These are phyloP conservation scores for Termitomyces sp. DNA, from an alignment of 768 basidiomycete genomes.

Conservation along the genomic window DNA sequence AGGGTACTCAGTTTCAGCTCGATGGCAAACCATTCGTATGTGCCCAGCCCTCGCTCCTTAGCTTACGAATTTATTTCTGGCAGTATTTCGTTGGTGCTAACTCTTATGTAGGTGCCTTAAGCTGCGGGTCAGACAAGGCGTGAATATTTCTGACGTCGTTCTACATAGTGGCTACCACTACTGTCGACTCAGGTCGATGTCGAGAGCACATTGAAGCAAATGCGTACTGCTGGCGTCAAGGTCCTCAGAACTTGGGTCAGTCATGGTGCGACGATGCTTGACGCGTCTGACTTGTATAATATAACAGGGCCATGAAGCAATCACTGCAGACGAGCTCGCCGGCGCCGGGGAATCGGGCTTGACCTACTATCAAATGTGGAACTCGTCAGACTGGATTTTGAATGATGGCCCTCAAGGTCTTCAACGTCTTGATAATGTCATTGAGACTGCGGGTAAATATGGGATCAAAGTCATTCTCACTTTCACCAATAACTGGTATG, in stretches of 20 bases:
- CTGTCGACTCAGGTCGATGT: conserved; percentile 42
- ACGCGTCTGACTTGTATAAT: neutral
- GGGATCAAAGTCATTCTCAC: conserved; percentile 47
- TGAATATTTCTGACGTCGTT: neutral
- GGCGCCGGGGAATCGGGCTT: conserved; percentile 34
- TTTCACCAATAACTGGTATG: conserved; percentile 53
- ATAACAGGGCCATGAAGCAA: conserved; percentile 36
- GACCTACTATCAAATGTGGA: conserved; percentile 56
- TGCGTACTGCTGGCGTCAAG: conserved; percentile 42
- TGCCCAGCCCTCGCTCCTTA: neutral
- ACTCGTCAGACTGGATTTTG: conserved; percentile 38
- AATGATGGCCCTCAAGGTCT: conserved; percentile 52
- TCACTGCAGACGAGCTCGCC: conserved; percentile 38
- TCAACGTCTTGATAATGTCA: conserved; percentile 45
- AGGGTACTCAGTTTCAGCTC: conserved; percentile 33
- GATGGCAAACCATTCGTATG: conserved; percentile 46
- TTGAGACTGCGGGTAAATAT: conserved; percentile 41
- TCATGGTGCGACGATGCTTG: neutral
- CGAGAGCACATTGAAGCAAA: conserved; percentile 40
- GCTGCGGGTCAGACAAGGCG: neutral
- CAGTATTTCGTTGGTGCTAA: neutral
- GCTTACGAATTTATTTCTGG: neutral
- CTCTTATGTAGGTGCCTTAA: neutral
- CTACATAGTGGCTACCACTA: conserved; percentile 46
- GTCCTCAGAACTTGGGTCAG: conserved; percentile 50